phyloP scores from a whole-genome alignment of 176 grass and related monocot species.

The Ensete glaucum region DNA sequence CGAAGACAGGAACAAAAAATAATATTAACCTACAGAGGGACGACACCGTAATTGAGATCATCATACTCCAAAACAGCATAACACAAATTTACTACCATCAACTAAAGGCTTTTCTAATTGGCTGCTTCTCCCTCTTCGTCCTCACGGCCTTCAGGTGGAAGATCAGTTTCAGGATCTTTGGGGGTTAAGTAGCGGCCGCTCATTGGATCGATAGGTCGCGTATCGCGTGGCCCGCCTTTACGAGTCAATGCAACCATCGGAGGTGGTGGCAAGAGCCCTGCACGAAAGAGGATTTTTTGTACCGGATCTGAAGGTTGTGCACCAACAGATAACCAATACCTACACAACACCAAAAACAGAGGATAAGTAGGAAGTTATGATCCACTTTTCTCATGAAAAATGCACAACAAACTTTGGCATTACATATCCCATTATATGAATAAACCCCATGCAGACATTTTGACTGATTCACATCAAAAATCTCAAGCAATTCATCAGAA shows the following conservation, averaged over 20 bases:
- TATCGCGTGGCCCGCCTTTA: constrained; percentile 72
- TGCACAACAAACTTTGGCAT: too few relatives aligned
- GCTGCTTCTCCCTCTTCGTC: constrained; percentile 21
- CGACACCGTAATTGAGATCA: neutral
- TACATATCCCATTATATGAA: too few relatives aligned
- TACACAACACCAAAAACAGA: constrained; percentile 8
- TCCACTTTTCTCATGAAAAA: too few relatives aligned
- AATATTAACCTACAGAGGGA: neutral
- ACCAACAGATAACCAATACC: constrained; percentile 86
- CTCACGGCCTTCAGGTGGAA: constrained; percentile 25
- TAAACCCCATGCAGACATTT: too few relatives aligned
- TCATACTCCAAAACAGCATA: neutral
- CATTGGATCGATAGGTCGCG: constrained; percentile 62
- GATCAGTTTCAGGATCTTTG: constrained; percentile 17
- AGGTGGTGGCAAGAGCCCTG: constrained; percentile 72
- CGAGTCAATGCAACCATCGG: constrained; percentile 62
- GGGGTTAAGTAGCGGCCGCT: constrained; percentile 50
- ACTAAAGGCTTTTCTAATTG: constrained; percentile 22
- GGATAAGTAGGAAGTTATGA: neutral
- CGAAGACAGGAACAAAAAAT: neutral
- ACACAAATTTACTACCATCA: neutral
- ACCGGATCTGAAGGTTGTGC: constrained; percentile 87
- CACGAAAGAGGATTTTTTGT: constrained; percentile 74
- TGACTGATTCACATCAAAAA: too few relatives aligned
- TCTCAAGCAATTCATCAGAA: too few relatives aligned